Percentiles rank a stretch among this genome's conserved stretches.
Conservation (phyloP, 2,329 filamentous ascomycete species). For the Penicillium sp. region DNA sequence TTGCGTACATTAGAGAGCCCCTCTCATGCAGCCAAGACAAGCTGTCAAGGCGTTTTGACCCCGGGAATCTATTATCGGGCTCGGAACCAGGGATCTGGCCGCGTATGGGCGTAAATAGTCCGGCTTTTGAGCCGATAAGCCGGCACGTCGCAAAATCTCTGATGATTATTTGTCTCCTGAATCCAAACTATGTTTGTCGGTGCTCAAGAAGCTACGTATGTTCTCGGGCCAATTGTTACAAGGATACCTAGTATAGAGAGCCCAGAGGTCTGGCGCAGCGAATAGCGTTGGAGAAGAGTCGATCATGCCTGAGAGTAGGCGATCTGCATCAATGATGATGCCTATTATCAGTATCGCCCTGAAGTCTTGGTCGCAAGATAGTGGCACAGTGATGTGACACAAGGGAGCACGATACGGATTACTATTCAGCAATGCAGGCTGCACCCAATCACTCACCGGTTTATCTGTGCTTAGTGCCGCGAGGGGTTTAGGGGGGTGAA, state of each 20-base stretch:
- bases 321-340: neutral
- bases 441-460: neutral
- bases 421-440: slow-evolving; percentile 1
- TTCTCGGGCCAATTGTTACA: neutral
- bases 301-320: neutral
- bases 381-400: neutral
- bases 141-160: neutral
- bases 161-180: neutral
- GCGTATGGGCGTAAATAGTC: neutral
- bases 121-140: neutral
- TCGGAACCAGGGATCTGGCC: neutral
- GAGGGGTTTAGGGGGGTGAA: neutral
- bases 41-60: neutral
- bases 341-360: neutral
- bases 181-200: neutral
- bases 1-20: neutral
- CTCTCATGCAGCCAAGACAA: neutral
- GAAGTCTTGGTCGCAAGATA: neutral
- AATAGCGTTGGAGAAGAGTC: neutral
- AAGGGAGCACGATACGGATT: neutral
- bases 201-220: neutral
- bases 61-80: neutral
- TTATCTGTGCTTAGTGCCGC: neutral
- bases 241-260: neutral
- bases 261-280: neutral